A percentile compares a stretch with the other conserved stretches of the same genome.
phyloP scores from a whole-genome alignment of 257 asterid species.

The Coffea eugenioides region DNA sequence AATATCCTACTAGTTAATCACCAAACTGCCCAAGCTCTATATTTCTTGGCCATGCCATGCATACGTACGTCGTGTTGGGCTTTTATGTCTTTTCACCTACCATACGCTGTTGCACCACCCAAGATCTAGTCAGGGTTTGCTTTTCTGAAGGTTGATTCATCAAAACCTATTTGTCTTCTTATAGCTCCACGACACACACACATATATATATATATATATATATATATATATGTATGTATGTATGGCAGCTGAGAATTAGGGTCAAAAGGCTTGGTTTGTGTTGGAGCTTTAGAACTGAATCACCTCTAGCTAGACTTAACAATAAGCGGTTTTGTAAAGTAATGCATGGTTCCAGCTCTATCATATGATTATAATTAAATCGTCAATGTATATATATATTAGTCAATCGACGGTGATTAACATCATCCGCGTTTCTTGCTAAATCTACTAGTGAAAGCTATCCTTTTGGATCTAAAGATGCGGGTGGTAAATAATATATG shows the following conservation, averaged over 20 bases:
- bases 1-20: neutral
- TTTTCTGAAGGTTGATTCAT: neutral
- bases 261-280: neutral
- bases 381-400: slow-evolving; percentile 14
- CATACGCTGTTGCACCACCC: neutral
- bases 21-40: neutral
- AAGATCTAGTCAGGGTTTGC: neutral
- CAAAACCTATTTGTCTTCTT: neutral
- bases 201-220: too few species aligned
- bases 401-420: neutral
- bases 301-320: neutral
- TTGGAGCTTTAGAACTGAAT: neutral
- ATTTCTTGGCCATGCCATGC: neutral
- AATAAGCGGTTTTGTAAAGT: neutral
- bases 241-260: neutral
- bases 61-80: neutral
- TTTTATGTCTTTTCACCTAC: slow-evolving; percentile 1
- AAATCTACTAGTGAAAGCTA: neutral
- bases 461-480: neutral
- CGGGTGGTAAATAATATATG: neutral
- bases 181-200: neutral
- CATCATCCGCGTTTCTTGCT: neutral
- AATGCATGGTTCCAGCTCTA: neutral
- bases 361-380: slow-evolving; percentile 3
- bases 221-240: too few species aligned